Percentiles rank a stretch among this genome's conserved stretches.
phyloP scores from a whole-genome alignment of 2,329 filamentous ascomycete species.

The Botrytis cinerea region DNA sequence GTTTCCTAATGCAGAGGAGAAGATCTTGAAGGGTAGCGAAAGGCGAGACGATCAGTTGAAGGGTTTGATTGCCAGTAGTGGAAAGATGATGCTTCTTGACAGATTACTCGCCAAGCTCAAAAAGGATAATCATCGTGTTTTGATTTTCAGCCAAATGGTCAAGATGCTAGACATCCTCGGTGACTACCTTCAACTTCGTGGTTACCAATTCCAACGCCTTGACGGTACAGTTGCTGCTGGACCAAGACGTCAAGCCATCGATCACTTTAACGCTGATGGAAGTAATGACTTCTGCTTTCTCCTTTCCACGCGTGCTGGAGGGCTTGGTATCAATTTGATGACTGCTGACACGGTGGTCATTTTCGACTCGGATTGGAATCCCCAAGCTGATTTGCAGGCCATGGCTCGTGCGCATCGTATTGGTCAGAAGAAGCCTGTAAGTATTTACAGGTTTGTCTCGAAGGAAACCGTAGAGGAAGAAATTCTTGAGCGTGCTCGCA shows the following conservation, averaged over 20 bases:
- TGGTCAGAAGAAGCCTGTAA: constrained; percentile 93
- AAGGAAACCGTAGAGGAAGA: constrained; percentile 99
- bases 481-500: constrained; percentile 90
- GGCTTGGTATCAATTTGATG: constrained; percentile 98
- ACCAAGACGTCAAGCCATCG: constrained; percentile 88
- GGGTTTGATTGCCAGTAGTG: constrained; percentile 91
- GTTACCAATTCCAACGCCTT: constrained; percentile 92
- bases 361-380: constrained; percentile 99
- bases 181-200: constrained; percentile 88
- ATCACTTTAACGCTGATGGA: constrained; percentile 96
- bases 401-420: constrained; percentile 99
- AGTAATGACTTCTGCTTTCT: constrained; percentile 97
- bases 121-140: constrained; percentile 88
- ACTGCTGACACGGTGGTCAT: constrained; percentile 97
- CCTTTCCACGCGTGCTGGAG: constrained; percentile 91
- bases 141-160: constrained; percentile 99
- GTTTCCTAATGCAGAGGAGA: constrained; percentile 91
- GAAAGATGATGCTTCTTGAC: constrained; percentile 99
- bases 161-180: constrained; percentile 96
- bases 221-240: constrained; percentile 92
- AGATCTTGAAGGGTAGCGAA: constrained; percentile 76
- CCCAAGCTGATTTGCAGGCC: constrained; percentile 94
- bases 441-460: constrained; percentile 92
- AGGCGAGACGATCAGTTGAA: constrained; percentile 89
- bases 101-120: constrained; percentile 92